A percentile compares a stretch with the other conserved stretches of the same genome.
phyloP scores from a whole-genome alignment of 768 basidiomycete species.

The Rhizopogon sp. region DNA sequence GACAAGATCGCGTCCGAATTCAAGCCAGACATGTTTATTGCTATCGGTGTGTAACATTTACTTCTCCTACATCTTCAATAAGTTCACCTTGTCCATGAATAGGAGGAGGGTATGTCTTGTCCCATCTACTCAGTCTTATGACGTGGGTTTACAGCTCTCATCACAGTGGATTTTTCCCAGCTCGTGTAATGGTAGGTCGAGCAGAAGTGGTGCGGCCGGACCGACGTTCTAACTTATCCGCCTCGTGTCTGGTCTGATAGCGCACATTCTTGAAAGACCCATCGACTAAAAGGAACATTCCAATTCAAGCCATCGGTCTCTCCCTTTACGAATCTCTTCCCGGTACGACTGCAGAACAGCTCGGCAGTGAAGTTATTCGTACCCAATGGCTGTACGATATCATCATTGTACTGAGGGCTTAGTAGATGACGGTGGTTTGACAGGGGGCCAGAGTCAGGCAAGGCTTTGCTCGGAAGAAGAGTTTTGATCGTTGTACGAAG shows the following conservation, averaged over 20 bases:
- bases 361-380: slow-evolving; percentile 82
- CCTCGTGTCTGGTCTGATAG: slow-evolving; percentile 28
- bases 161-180: slow-evolving; percentile 89
- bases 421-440: slow-evolving; percentile 4
- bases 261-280: slow-evolving; percentile 80
- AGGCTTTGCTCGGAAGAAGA: slow-evolving; percentile 71
- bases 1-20: slow-evolving; percentile 70
- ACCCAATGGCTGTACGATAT: slow-evolving; percentile 91
- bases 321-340: slow-evolving; percentile 91
- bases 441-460: slow-evolving; percentile 63
- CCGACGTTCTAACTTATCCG: background rate
- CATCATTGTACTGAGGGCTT: background rate
- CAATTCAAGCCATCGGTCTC: slow-evolving; percentile 94
- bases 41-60: slow-evolving; percentile 53
- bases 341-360: slow-evolving; percentile 64
- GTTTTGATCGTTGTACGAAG: slow-evolving; percentile 74
- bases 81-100: background rate
- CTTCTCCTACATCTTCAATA: background rate
- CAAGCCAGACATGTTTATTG: slow-evolving; percentile 82
- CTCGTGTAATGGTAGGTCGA: slow-evolving; percentile 70
- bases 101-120: slow-evolving; percentile 75
- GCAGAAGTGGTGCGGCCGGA: background rate
- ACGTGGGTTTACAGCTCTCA: slow-evolving; percentile 10
- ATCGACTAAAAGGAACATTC: slow-evolving; percentile 69
- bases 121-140: slow-evolving; percentile 10